Evolutionary conservation across 2,329 filamentous ascomycete genomes (phyloP).

Genomic region (Zasmidium cellare): DNA sequence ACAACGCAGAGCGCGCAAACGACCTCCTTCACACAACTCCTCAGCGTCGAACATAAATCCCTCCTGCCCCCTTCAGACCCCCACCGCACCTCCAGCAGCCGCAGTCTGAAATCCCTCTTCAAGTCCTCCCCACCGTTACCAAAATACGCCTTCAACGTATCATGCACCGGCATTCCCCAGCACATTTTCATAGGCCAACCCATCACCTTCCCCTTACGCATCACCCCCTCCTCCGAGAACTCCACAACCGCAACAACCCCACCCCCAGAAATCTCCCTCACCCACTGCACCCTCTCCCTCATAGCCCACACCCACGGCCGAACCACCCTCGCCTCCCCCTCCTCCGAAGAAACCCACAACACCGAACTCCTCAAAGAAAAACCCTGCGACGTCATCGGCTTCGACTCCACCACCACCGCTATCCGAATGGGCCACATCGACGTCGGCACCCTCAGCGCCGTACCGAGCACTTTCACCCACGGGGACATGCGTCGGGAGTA

Average conservation of each 20-base stretch:
- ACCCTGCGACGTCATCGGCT: not conserved
- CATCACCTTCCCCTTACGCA: constrained; percentile 8
- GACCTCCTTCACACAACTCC: constrained; percentile 3
- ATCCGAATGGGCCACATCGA: not conserved
- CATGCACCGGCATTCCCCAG: constrained; percentile 6
- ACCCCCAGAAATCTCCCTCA: constrained; percentile 1
- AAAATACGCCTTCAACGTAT: constrained; percentile 13
- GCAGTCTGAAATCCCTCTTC: constrained; percentile 11
- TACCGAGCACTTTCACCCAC: constrained; percentile 6
- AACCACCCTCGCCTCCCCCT: not conserved
- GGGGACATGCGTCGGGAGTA: constrained; percentile 1
- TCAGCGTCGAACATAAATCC: constrained; percentile 13
- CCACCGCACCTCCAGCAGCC: too few species aligned
- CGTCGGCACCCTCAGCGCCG: not conserved
- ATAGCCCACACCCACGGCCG: constrained; percentile 3
- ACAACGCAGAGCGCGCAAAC: constrained; percentile 3
- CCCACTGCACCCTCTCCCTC: not conserved
- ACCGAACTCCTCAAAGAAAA: not conserved
- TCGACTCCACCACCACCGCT: not conserved
- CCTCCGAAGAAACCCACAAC: not conserved
- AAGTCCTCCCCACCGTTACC: constrained; percentile 13
- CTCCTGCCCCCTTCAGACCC: constrained; percentile 4
- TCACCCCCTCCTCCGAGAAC: not conserved
- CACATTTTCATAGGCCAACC: constrained; percentile 15
- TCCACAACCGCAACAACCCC: constrained; percentile 8